Percentiles rank a stretch among this genome's conserved stretches.
Conservation (phyloP, 768 basidiomycete genomes). For the Kwoniella mangroviensis region DNA sequence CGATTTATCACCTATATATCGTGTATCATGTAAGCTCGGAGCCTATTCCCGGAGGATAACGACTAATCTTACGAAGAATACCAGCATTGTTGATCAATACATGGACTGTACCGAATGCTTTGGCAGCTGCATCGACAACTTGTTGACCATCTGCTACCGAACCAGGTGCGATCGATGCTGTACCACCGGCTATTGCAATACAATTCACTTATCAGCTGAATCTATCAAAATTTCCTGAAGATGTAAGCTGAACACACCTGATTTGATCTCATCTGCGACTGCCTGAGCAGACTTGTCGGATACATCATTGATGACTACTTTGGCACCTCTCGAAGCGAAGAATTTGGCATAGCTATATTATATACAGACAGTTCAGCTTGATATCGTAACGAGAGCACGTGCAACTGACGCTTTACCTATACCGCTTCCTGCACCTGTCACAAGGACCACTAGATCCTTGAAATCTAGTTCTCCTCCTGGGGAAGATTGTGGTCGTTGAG, state of each 20-base stretch:
- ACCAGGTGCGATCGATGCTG: slow-evolving; percentile 82
- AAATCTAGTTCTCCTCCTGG: slow-evolving; percentile 36
- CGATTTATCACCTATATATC: slow-evolving; percentile 58
- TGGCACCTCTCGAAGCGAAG: slow-evolving; percentile 91
- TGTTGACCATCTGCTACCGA: slow-evolving; percentile 84
- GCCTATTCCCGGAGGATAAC: background rate
- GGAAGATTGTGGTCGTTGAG: slow-evolving; percentile 12
- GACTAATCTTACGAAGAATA: slow-evolving; percentile 61
- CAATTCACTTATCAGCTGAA: background rate
- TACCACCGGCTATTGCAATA: slow-evolving; percentile 73
- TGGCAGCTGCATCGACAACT: slow-evolving; percentile 82
- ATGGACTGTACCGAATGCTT: slow-evolving; percentile 71
- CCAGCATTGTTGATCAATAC: slow-evolving; percentile 93
- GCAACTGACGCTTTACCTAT: slow-evolving; percentile 81
- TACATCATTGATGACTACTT: slow-evolving; percentile 94
- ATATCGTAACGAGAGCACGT: background rate
- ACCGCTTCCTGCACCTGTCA: slow-evolving; percentile 96
- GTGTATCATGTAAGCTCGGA: background rate
- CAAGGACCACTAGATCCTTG: slow-evolving; percentile 69
- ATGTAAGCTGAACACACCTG: slow-evolving; percentile 64
- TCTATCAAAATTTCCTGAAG: background rate
- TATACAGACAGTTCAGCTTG: background rate
- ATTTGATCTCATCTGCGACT: slow-evolving; percentile 84
- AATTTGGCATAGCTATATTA: slow-evolving; percentile 78
- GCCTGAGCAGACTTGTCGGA: slow-evolving; percentile 84